Evolutionary conservation across 208 protist genomes (phyloP).

Genomic region (Trypanosomatidae sp.): DNA sequence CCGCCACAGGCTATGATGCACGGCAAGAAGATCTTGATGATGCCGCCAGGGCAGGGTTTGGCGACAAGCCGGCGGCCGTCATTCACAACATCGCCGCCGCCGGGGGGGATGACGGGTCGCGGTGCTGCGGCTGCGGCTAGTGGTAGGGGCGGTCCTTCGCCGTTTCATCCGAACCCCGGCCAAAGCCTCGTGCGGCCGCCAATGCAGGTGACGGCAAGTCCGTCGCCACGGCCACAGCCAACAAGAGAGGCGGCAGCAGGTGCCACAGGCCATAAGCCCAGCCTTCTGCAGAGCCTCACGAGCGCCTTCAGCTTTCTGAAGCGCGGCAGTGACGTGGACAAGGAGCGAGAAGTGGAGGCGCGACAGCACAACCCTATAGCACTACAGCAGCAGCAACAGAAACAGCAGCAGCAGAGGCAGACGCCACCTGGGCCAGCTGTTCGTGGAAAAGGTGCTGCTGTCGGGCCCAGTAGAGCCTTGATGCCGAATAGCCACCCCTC

Average conservation of each 20-base stretch:
- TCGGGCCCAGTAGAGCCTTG: neutral
- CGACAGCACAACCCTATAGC: neutral
- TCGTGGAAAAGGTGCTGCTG: neutral
- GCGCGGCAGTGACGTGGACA: slow-evolving; percentile 1
- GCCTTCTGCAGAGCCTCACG: neutral
- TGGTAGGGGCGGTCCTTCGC: neutral
- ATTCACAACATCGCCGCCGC: neutral
- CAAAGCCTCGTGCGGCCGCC: neutral
- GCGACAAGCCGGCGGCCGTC: neutral
- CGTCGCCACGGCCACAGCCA: neutral
- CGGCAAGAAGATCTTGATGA: slow-evolving; percentile 17
- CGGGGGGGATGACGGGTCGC: neutral
- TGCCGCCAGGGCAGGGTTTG: neutral
- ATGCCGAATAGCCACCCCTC: slow-evolving; percentile 1
- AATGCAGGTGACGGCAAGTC: neutral
- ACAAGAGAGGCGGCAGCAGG: neutral
- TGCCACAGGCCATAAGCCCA: neutral
- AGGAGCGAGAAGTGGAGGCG: neutral
- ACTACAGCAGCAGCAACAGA: neutral
- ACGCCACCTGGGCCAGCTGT: neutral
- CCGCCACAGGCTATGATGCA: neutral
- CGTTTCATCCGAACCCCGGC: neutral
- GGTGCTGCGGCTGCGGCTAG: neutral
- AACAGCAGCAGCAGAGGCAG: neutral
- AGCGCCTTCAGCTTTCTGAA: slow-evolving; percentile 13